phyloP scores from a whole-genome alignment of 1,284 basidiomycete genomes.

The Melanopsichium pennsylvanicum region DNA sequence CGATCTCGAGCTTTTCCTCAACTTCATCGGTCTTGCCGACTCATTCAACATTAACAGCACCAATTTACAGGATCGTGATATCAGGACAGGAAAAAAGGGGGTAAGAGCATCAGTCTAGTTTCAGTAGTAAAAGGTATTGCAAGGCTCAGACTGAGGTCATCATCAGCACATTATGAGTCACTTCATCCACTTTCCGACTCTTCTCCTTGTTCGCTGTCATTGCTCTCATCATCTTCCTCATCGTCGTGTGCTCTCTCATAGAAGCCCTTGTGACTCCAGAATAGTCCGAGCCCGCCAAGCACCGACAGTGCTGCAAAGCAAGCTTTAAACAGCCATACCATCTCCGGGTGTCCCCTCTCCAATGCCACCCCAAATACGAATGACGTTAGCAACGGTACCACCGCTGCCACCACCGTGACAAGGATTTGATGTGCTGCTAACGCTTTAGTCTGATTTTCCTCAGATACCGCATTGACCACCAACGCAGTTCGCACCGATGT shows the following conservation, averaged over 20 bases:
- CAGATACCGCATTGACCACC: constrained; percentile 51
- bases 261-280: constrained; percentile 44
- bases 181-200: too few species aligned
- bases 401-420: constrained; percentile 47
- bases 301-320: constrained; percentile 35
- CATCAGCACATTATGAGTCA: too few species aligned
- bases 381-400: constrained; percentile 51
- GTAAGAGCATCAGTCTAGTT: too few species aligned
- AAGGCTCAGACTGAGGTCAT: too few species aligned
- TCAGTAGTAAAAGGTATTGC: too few species aligned
- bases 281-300: constrained; percentile 32
- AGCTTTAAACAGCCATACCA: constrained; percentile 55
- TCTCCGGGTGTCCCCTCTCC: constrained; percentile 41
- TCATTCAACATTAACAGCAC: too few species aligned
- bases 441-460: constrained; percentile 50
- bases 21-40: too few species aligned
- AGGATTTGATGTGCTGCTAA: constrained; percentile 57
- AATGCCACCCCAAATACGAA: constrained; percentile 51
- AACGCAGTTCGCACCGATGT: constrained; percentile 52
- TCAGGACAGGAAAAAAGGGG: too few species aligned
- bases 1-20: too few species aligned
- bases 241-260: constrained; percentile 45
- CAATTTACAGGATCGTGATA: too few species aligned
- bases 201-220: constrained; percentile 3
- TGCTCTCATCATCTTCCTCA: constrained; percentile 11